Evolutionary conservation across 2,329 filamentous ascomycete species (phyloP).

Genomic region (Seiridium cupressi): DNA sequence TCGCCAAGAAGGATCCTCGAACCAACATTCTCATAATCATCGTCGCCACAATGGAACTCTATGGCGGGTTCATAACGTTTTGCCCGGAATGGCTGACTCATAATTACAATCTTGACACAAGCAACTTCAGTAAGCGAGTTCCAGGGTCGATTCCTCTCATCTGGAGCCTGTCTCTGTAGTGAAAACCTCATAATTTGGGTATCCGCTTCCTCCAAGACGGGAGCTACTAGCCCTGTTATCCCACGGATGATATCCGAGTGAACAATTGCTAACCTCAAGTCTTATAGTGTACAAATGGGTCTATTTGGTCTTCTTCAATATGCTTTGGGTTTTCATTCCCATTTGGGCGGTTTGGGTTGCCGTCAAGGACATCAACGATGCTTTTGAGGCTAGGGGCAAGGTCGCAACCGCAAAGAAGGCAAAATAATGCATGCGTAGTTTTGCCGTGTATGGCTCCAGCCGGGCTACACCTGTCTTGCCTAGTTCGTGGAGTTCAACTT

Average conservation of each 20-base stretch:
- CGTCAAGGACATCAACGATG: constrained; percentile 52
- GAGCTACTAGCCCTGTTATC: no score
- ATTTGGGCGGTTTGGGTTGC: constrained; percentile 57
- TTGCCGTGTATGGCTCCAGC: no score
- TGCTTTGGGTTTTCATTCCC: constrained; percentile 65
- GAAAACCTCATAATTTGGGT: no score
- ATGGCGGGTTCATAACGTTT: constrained; percentile 71
- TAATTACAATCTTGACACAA: constrained; percentile 60
- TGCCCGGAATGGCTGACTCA: constrained; percentile 66
- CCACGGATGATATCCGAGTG: no score
- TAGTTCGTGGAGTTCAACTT: no score
- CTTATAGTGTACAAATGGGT: constrained; percentile 58
- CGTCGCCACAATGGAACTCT: constrained; percentile 64
- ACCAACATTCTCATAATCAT: constrained; percentile 63
- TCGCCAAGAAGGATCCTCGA: constrained; percentile 52
- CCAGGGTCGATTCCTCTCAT: no score
- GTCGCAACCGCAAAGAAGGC: constrained; percentile 30
- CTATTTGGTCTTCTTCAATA: constrained; percentile 68
- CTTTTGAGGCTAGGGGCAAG: constrained; percentile 41
- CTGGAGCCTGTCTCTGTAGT: no score
- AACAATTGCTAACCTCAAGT: no score
- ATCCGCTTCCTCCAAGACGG: no score
- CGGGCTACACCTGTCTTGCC: no score
- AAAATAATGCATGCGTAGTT: constrained; percentile 15
- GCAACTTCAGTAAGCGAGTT: constrained; percentile 49